Evolutionary conservation across 768 basidiomycete species (phyloP).

Genomic region (Suillus tomentosus): DNA sequence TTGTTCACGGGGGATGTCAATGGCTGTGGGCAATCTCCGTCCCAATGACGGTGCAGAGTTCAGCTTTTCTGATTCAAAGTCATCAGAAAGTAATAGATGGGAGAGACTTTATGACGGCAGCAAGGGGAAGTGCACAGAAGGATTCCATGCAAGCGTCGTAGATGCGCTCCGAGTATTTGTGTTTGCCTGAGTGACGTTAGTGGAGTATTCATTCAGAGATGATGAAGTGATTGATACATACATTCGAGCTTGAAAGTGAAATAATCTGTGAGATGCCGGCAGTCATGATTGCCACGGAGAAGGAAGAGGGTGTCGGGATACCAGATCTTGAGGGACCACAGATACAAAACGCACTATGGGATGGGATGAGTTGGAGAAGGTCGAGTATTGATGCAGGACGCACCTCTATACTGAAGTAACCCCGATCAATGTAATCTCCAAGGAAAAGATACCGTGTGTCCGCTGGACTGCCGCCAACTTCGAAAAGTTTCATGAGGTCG

Average conservation of each 20-base stretch:
- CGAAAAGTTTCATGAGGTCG: conserved; percentile 93
- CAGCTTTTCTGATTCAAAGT: conserved; percentile 32
- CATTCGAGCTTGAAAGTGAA: conserved; percentile 99
- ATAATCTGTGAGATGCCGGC: conserved; percentile 97
- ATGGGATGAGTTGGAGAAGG: conserved; percentile 12
- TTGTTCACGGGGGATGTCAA: conserved; percentile 34
- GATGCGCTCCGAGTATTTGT: conserved; percentile 96
- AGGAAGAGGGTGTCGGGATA: conserved; percentile 97
- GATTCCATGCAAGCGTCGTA: conserved; percentile 99
- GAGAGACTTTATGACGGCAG: conserved; percentile 78
- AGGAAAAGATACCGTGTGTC: conserved; percentile 92
- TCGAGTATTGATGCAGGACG: conserved; percentile 16
- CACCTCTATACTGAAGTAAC: conserved; percentile 93
- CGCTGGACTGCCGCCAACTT: conserved; percentile 92
- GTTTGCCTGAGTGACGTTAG: conserved; percentile 67
- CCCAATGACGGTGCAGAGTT: conserved; percentile 27
- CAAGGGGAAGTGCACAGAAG: conserved; percentile 92
- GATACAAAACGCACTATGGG: conserved; percentile 88
- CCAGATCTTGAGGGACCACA: conserved; percentile 99
- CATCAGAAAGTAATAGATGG: conserved; percentile 38
- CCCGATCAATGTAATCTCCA: conserved; percentile 92
- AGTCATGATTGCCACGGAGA: conserved; percentile 98
- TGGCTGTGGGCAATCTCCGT: conserved; percentile 34
- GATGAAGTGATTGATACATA: conserved; percentile 41
- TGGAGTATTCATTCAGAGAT: conserved; percentile 15